Evolutionary conservation across 176 grass and related monocot genomes (phyloP), one percentile per base, ranked within the genome.

Genomic region (Thalia dealbata): DNA sequence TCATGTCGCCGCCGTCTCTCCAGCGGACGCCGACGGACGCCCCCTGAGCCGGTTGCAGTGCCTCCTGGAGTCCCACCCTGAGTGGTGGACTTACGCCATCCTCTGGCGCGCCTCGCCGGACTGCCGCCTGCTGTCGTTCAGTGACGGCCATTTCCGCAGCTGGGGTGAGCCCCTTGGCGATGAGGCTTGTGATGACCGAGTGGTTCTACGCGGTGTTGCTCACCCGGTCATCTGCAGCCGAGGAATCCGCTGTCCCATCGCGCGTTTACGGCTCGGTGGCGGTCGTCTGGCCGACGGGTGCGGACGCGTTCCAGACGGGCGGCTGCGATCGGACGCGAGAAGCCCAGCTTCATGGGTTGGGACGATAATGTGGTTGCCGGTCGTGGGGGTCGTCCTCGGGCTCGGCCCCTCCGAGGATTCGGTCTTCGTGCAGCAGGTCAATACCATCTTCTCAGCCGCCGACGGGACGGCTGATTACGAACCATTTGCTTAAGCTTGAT

Each of bases 141-240:
- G 78, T 1, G 83, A 77, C 15, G 83, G 83, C 0, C 75, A 85
- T 58, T 85, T 76, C 83, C 78, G 52, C 50, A 59, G 67, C 7
- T 35, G 44, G 1, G 28, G 26, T 14, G 72, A 85, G 44, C 38
- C 61, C 65, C 45, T 48, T 48, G 3, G 45, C 54, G 50, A 74
- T 9, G 12, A 45, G 14, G 61, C 51, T 48, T 16, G 21, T 21
- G 12, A 18, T 55, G 66, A 48, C 73, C 16, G 83, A 81, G 45
- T 76, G 72, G 83, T 85, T 80, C 73, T 85, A 75, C 75, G 58
- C 76, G 5, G 44, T 80, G 54, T 85, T 78, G 3, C 73, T 85
- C 66, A 80, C 52, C 18, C 64, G 75, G 28, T 80, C 78, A 21
- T 80, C 75, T n/a, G 64, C 68, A 14, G 65, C n/a, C 7, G 65